These are phyloP conservation scores for Panellus pusillus DNA, from an alignment of 768 basidiomycete genomes.

Conservation along the genomic window DNA sequence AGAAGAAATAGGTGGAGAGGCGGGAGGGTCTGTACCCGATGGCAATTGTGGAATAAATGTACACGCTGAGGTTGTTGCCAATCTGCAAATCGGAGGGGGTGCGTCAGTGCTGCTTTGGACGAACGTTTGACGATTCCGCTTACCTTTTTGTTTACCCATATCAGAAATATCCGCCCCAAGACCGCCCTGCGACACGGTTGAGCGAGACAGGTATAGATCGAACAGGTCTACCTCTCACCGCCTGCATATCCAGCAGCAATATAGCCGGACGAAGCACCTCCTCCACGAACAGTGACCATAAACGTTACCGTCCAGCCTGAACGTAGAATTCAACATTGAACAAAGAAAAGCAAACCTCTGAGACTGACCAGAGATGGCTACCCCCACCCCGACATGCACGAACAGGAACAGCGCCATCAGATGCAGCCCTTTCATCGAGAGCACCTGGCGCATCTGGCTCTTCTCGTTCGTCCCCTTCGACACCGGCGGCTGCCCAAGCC, in stretches of 20 bases:
- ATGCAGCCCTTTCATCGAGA: constrained; percentile 41
- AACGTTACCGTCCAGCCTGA: constrained; percentile 58
- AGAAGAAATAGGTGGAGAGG: background rate
- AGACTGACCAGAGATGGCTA: constrained; percentile 43
- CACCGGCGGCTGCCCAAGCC: constrained; percentile 26
- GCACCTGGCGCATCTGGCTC: constrained; percentile 45
- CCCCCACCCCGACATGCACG: constrained; percentile 50
- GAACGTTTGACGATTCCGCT: background rate
- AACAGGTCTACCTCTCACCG: background rate
- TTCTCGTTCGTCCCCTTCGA: constrained; percentile 18
- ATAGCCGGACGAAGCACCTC: constrained; percentile 50
- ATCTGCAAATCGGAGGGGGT: constrained; percentile 32
- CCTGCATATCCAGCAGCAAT: constrained; percentile 48
- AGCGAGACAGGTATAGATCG: background rate
- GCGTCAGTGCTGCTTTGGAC: background rate
- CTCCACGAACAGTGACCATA: constrained; percentile 42
- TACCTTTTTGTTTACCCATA: constrained; percentile 58
- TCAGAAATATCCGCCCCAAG: constrained; percentile 50
- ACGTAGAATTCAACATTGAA: background rate
- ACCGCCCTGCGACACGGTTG: constrained; percentile 40
- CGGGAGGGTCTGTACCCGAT: constrained; percentile 39
- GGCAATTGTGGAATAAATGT: constrained; percentile 49
- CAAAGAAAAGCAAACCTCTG: background rate
- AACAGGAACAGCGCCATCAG: constrained; percentile 44
- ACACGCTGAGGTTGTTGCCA: constrained; percentile 52